A percentile compares a stretch with the other conserved stretches of the same genome.
phyloP scores from a whole-genome alignment of 2,329 filamentous ascomycete species.

The Coniochaeta ligniaria region DNA sequence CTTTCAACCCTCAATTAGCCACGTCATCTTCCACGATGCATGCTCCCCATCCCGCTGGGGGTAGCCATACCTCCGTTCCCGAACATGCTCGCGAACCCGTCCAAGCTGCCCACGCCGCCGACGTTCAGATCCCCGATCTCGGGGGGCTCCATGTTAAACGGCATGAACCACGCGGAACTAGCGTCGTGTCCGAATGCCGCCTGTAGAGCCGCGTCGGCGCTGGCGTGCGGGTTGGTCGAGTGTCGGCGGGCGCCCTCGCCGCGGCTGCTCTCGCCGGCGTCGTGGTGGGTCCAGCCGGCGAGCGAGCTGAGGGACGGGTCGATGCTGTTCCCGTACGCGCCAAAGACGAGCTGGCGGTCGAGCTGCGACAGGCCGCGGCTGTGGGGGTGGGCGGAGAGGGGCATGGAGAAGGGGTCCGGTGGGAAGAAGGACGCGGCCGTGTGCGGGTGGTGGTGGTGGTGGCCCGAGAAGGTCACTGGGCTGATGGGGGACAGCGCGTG shows the following conservation, averaged over 20 bases:
- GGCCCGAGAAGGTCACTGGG: conserved; percentile 34
- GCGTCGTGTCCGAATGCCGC: conserved; percentile 33
- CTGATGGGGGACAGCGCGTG: conserved; percentile 45
- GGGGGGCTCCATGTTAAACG: conserved; percentile 82
- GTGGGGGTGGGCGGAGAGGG: conserved; percentile 36
- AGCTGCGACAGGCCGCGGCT: conserved; percentile 55
- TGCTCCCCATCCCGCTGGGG: conserved; percentile 23
- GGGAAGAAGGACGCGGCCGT: conserved; percentile 35
- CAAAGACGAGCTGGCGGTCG: conserved; percentile 70
- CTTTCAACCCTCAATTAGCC: background rate
- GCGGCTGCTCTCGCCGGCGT: conserved; percentile 17
- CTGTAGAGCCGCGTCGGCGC: conserved; percentile 16
- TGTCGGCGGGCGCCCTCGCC: conserved; percentile 10
- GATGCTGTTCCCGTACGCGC: conserved; percentile 55
- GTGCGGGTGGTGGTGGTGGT: conserved; percentile 21
- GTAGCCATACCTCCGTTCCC: conserved; percentile 27
- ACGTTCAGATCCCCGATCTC: conserved; percentile 42
- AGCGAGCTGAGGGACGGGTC: conserved; percentile 36
- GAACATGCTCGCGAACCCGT: conserved; percentile 44
- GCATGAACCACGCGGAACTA: conserved; percentile 79
- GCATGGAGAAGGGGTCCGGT: conserved; percentile 45
- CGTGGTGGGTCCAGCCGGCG: conserved; percentile 30
- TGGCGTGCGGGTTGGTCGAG: conserved; percentile 9
- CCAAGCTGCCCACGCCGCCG: conserved; percentile 32
- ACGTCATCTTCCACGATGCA: conserved; percentile 14